Conservation (phyloP, 257 asterid genomes). For the Solanum sparsipilum region DNA sequence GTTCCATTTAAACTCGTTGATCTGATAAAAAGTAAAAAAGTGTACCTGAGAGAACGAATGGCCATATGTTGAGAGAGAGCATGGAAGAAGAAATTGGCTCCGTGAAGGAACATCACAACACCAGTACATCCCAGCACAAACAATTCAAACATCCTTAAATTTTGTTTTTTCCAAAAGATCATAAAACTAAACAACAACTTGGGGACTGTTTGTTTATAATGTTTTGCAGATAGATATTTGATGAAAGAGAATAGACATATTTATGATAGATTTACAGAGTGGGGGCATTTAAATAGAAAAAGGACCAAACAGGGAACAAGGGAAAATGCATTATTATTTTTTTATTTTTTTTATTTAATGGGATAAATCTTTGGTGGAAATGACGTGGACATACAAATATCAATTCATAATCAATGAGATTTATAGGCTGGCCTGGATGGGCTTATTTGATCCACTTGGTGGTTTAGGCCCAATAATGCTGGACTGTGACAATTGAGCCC, state of each 20-base stretch:
- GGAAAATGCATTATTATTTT: neutral
- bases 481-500: neutral
- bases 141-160: conserved; percentile 32
- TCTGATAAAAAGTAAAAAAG: neutral
- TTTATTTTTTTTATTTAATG: neutral
- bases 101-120: conserved; percentile 59
- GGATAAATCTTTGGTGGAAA: neutral
- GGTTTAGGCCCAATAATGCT: neutral
- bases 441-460: neutral
- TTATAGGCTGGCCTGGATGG: neutral
- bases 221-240: neutral
- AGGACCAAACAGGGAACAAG: neutral
- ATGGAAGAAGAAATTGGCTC: conserved; percentile 49
- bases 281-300: neutral
- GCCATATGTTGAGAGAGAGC: conserved; percentile 34
- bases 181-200: neutral
- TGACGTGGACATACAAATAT: conserved; percentile 3
- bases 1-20: neutral
- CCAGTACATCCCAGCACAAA: conserved; percentile 62
- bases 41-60: conserved; percentile 43
- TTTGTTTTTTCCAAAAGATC: neutral
- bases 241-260: neutral
- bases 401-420: neutral
- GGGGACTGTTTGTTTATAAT: neutral
- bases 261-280: too few species aligned